Evolutionary conservation across 768 basidiomycete genomes (phyloP).

Genomic region (Cystobasidium ongulense): DNA sequence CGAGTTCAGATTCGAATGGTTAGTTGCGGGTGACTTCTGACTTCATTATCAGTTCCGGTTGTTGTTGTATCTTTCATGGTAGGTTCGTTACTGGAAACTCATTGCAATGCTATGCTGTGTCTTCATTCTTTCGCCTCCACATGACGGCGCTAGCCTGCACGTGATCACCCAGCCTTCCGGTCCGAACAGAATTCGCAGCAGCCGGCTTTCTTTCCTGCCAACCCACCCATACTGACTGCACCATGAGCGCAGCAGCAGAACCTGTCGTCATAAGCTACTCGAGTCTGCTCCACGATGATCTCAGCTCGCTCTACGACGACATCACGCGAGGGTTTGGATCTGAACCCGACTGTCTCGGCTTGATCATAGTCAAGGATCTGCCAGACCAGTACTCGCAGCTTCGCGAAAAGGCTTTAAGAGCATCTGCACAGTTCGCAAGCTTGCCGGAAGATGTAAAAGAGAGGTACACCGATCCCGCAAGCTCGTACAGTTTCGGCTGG

Average conservation of each 20-base stretch:
- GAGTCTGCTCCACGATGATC: constrained; percentile 52
- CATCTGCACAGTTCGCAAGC: constrained; percentile 65
- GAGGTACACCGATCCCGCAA: constrained; percentile 62
- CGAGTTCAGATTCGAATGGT: not conserved
- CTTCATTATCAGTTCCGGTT: too few species aligned
- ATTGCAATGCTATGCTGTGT: too few species aligned
- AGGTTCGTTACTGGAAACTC: too few species aligned
- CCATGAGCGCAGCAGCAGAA: not conserved
- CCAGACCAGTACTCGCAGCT: constrained; percentile 58
- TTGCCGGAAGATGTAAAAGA: constrained; percentile 63
- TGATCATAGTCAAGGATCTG: constrained; percentile 72
- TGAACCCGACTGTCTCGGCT: constrained; percentile 63
- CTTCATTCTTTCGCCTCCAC: too few species aligned
- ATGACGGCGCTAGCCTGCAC: too few species aligned
- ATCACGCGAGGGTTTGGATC: constrained; percentile 74
- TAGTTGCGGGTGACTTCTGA: not conserved
- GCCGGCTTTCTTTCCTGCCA: not conserved
- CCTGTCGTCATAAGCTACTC: constrained; percentile 59
- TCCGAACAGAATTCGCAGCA: too few species aligned
- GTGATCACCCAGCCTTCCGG: too few species aligned
- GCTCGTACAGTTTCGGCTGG: constrained; percentile 73
- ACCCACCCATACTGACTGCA: not conserved
- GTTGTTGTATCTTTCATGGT: too few species aligned
- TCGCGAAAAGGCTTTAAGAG: constrained; percentile 63
- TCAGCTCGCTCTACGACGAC: constrained; percentile 53